Percentiles rank a stretch among this genome's conserved stretches.
phyloP scores from a whole-genome alignment of 371 early-diverging fungal species.

The Mucor indicus region DNA sequence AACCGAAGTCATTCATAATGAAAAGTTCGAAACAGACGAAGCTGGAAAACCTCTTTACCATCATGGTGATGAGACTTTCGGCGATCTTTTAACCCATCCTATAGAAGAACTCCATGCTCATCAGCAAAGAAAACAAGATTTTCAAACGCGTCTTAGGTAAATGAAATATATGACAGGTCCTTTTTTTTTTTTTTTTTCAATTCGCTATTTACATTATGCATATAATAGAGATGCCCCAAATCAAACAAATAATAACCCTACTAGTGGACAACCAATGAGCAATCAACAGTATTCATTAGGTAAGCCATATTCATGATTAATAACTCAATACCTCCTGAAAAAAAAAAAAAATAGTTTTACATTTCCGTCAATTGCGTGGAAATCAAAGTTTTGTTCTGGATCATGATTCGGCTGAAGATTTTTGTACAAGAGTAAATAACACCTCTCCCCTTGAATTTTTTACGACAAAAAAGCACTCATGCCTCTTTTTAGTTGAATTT shows the following conservation, averaged over 20 bases:
- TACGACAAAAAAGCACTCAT: slow-evolving; percentile 39
- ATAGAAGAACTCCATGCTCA: slow-evolving; percentile 36
- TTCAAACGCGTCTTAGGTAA: too few relatives aligned
- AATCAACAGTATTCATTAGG: too few relatives aligned
- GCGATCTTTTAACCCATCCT: slow-evolving; percentile 40
- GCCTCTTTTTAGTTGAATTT: slow-evolving; percentile 34
- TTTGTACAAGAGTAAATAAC: slow-evolving; percentile 25
- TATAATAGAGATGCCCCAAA: too few relatives aligned
- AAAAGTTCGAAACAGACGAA: slow-evolving; percentile 18
- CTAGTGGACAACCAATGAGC: too few relatives aligned
- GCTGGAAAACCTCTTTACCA: slow-evolving; percentile 23
- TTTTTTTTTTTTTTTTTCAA: slow-evolving; percentile 3
- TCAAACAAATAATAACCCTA: too few relatives aligned
- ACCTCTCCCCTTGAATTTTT: slow-evolving; percentile 32
- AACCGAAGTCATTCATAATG: background rate
- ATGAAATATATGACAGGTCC: slow-evolving; percentile 17
- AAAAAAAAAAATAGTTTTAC: slow-evolving; percentile 27
- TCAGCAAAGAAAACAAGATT: slow-evolving; percentile 24
- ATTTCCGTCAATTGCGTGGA: slow-evolving; percentile 43
- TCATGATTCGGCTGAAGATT: slow-evolving; percentile 31
- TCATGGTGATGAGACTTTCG: slow-evolving; percentile 47
- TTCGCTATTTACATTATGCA: too few relatives aligned
- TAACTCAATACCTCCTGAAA: background rate
- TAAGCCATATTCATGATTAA: too few relatives aligned
- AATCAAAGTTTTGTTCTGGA: slow-evolving; percentile 42